Percentiles rank a stretch among this genome's conserved stretches.
Conservation (phyloP, 345 rosid genomes). For the Eucalyptus grandis region DNA sequence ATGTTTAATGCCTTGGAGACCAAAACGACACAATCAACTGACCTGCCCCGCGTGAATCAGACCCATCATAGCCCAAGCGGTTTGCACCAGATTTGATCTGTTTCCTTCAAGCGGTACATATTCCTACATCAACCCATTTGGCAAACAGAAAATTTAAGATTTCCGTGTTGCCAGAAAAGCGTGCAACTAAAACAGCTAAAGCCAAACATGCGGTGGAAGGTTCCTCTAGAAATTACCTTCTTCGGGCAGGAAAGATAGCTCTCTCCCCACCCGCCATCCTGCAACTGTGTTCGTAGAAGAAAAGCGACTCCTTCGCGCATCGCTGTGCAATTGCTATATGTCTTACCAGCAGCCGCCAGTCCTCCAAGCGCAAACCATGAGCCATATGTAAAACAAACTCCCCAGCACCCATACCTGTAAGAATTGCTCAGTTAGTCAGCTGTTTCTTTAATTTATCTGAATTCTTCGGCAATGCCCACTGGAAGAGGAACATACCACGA, state of each 20-base stretch:
- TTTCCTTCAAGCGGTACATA: constrained; percentile 28
- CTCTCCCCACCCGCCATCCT: constrained; percentile 54
- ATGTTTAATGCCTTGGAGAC: background rate
- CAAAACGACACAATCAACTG: background rate
- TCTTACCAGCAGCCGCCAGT: constrained; percentile 30
- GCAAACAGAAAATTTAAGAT: background rate
- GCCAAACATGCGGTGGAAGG: background rate
- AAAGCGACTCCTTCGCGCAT: constrained; percentile 30
- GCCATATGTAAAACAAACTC: constrained; percentile 39
- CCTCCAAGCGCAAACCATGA: constrained; percentile 34
- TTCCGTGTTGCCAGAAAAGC: background rate
- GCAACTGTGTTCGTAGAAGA: constrained; percentile 18
- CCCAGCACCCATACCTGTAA: constrained; percentile 45
- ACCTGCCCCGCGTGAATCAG: constrained; percentile 48
- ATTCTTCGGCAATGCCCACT: background rate
- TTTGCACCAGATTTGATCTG: constrained; percentile 40
- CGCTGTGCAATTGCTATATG: constrained; percentile 7
- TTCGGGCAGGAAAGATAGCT: constrained; percentile 35
- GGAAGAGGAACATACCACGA: constrained; percentile 20
- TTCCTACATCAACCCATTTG: background rate
- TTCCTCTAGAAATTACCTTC: constrained; percentile 5
- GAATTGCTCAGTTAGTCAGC: background rate
- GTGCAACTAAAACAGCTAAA: background rate
- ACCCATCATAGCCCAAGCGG: constrained; percentile 39
- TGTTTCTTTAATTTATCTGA: background rate